These are phyloP conservation scores for Candida tibetensis DNA, from an alignment of 805 yeast species.

Conservation along the genomic window DNA sequence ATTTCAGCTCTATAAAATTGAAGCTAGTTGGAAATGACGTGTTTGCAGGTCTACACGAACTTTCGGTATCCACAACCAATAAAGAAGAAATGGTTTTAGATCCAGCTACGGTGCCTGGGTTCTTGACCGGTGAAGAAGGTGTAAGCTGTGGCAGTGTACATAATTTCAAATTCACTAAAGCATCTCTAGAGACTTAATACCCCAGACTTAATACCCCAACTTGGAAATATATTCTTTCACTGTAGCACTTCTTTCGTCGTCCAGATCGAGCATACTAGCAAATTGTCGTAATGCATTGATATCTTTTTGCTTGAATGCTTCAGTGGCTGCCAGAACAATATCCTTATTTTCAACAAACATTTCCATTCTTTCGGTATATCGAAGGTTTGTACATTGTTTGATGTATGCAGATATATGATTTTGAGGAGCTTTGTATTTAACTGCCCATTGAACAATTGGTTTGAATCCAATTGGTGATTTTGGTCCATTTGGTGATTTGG, in stretches of 20 bases:
- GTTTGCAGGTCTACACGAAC: constrained; percentile 74
- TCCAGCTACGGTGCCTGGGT: constrained; percentile 61
- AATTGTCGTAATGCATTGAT: constrained; percentile 16
- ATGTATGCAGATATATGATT: constrained; percentile 62
- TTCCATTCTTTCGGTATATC: constrained; percentile 46
- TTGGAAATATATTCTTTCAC: constrained; percentile 22
- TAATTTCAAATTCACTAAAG: constrained; percentile 5
- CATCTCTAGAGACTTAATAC: constrained; percentile 1
- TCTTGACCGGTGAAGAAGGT: constrained; percentile 79
- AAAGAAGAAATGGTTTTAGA: constrained; percentile 42
- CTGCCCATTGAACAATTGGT: constrained; percentile 56
- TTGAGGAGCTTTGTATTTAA: constrained; percentile 49
- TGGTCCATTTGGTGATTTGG: constrained; percentile 37
- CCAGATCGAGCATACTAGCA: constrained; percentile 22
- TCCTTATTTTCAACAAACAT: constrained; percentile 55
- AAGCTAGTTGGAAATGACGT: constrained; percentile 65
- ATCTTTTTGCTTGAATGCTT: constrained; percentile 46
- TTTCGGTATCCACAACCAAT: constrained; percentile 38
- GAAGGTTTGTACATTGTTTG: constrained; percentile 44
- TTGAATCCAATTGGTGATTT: constrained; percentile 73
- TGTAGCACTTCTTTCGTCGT: constrained; percentile 12
- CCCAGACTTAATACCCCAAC: constrained; percentile 21
- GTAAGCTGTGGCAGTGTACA: constrained; percentile 41
- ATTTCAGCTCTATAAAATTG: constrained; percentile 24
- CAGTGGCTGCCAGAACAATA: constrained; percentile 47